Evolutionary conservation across 2,329 filamentous ascomycete genomes (phyloP).

Genomic region (Aaosphaeria arxii): DNA sequence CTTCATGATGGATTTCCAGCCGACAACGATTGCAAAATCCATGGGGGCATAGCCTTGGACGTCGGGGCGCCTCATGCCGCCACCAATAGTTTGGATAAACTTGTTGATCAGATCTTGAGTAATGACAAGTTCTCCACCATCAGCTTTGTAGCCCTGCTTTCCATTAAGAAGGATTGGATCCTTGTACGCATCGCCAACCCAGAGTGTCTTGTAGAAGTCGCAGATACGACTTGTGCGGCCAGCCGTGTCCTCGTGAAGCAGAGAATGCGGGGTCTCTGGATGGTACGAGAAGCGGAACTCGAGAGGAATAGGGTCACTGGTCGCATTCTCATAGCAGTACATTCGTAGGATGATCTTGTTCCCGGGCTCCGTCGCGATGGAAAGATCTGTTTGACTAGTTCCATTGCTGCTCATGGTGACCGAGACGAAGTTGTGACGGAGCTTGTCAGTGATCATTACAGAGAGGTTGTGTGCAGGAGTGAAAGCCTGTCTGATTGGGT

Average conservation of each 20-base stretch:
- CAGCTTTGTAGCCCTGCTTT: conserved; percentile 6
- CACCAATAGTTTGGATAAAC: conserved; percentile 10
- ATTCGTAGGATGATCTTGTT: conserved; percentile 13
- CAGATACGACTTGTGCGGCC: conserved; percentile 11
- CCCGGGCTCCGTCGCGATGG: conserved; percentile 11
- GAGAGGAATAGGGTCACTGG: conserved; percentile 5
- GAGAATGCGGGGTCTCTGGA: conserved; percentile 10
- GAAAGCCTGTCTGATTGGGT: conserved; percentile 12
- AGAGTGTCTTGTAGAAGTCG: conserved; percentile 12
- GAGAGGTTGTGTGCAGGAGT: conserved; percentile 6
- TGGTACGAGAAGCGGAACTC: conserved; percentile 12
- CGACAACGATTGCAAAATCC: conserved; percentile 39
- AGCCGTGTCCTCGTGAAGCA: conserved; percentile 9
- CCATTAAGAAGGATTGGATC: conserved; percentile 5
- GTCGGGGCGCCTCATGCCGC: conserved; percentile 7
- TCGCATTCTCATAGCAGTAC: conserved; percentile 11
- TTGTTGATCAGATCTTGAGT: conserved; percentile 6
- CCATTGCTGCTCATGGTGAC: conserved; percentile 12
- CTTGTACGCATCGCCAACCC: conserved; percentile 11
- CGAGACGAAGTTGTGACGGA: conserved; percentile 9
- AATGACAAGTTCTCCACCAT: conserved; percentile 8
- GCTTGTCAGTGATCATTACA: conserved; percentile 11
- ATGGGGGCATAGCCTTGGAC: conserved; percentile 6
- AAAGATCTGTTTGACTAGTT: conserved; percentile 9
- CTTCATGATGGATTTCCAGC: conserved; percentile 27